A percentile compares a stretch with the other conserved stretches of the same genome.
Conservation (phyloP, 441 rosid species). For the Arabidopsis hybrid region DNA sequence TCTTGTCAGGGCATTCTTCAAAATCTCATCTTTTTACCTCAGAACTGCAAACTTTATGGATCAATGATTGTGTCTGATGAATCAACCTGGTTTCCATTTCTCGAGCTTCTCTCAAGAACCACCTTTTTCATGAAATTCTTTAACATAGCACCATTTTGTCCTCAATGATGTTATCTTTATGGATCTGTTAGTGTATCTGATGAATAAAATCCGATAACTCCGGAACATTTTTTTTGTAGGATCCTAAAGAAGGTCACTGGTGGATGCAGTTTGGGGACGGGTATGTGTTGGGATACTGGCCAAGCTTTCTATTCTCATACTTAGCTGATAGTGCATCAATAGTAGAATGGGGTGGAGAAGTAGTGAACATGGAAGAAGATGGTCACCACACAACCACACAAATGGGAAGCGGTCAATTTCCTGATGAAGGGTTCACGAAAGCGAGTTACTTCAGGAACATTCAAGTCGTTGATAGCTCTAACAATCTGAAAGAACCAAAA, state of each 20-base stretch:
- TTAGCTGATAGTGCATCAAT: constrained; percentile 57
- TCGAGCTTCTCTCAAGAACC: not conserved
- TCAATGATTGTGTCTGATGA: not conserved
- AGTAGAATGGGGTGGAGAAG: constrained; percentile 72
- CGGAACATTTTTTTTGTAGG: constrained; percentile 44
- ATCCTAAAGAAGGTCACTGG: constrained; percentile 66
- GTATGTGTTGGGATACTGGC: constrained; percentile 67
- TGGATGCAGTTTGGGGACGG: constrained; percentile 66
- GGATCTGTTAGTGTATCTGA: not conserved
- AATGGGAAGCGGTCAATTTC: constrained; percentile 70
- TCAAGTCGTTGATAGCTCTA: constrained; percentile 64
- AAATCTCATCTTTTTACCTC: not conserved
- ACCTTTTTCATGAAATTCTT: not conserved
- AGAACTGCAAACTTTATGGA: not conserved
- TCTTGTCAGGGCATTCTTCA: not conserved
- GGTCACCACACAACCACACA: constrained; percentile 65
- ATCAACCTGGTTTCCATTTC: not conserved
- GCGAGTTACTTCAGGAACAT: constrained; percentile 72
- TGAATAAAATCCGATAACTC: not conserved
- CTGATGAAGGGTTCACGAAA: constrained; percentile 57
- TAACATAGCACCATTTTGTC: not conserved
- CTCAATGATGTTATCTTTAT: not conserved
- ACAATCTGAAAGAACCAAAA: constrained; percentile 65
- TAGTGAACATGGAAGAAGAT: constrained; percentile 57
- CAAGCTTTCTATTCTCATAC: constrained; percentile 60